Evolutionary conservation across 2,329 filamentous ascomycete species (phyloP).

Genomic region (Septoria petroselini): DNA sequence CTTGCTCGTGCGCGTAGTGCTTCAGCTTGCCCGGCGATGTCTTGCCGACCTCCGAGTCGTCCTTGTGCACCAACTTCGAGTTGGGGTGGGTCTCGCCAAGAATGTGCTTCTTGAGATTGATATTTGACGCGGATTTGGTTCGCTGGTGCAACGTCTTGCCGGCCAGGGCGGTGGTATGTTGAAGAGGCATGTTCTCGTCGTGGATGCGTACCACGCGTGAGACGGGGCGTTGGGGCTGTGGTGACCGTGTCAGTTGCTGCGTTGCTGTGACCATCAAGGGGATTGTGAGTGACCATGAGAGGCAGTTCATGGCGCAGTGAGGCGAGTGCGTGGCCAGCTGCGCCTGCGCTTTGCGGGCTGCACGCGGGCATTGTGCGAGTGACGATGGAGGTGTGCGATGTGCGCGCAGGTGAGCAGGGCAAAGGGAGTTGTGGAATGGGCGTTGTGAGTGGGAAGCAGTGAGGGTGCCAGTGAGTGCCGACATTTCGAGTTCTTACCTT

Average conservation of each 20-base stretch:
- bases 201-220: slow-evolving; percentile 56
- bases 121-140: slow-evolving; percentile 63
- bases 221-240: slow-evolving; percentile 65
- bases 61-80: slow-evolving; percentile 44
- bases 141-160: slow-evolving; percentile 70
- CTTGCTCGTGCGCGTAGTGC: slow-evolving; percentile 37
- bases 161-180: slow-evolving; percentile 43
- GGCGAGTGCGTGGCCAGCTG: slow-evolving; percentile 4
- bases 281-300: slow-evolving; percentile 4
- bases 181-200: slow-evolving; percentile 64
- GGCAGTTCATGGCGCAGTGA: background rate
- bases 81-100: slow-evolving; percentile 36
- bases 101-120: slow-evolving; percentile 40
- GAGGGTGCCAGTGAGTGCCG: slow-evolving; percentile 4
- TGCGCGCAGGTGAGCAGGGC: background rate
- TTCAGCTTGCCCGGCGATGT: slow-evolving; percentile 40
- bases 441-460: background rate
- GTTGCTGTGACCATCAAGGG: slow-evolving; percentile 14
- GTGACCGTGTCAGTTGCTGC: slow-evolving; percentile 31
- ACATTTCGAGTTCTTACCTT: slow-evolving; percentile 27
- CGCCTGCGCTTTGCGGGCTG: background rate
- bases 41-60: slow-evolving; percentile 57
- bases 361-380: no score
- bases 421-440: background rate
- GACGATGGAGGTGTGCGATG: background rate